Evolutionary conservation across 169 alveolate genomes (phyloP).

Genomic region (Eimeria acervulina): DNA sequence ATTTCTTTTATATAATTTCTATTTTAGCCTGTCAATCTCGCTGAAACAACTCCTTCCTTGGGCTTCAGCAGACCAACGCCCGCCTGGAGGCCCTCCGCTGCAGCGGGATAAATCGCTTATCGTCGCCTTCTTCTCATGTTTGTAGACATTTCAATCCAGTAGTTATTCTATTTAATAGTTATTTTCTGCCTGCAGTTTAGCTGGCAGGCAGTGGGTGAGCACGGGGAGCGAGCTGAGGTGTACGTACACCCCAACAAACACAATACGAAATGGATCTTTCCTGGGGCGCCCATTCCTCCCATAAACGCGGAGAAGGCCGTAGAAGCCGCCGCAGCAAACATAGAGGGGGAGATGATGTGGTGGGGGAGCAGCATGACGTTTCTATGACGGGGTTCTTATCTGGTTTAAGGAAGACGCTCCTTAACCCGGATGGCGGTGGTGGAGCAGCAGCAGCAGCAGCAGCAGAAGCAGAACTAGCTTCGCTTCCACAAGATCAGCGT

Average conservation of each 20-base stretch:
- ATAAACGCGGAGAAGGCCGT: background rate
- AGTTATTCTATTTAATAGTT: too few relatives aligned
- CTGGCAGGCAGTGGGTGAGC: too few relatives aligned
- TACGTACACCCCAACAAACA: background rate
- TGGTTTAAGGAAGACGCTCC: background rate
- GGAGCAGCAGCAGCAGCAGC: too few relatives aligned
- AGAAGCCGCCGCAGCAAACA: background rate
- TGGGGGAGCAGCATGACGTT: background rate
- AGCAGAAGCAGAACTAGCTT: background rate
- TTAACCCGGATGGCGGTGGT: background rate
- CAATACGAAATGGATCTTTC: background rate
- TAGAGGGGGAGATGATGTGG: background rate
- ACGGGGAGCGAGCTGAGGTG: background rate
- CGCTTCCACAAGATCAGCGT: background rate
- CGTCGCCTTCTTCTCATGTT: background rate
- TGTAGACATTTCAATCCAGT: background rate
- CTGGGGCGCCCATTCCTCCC: background rate
- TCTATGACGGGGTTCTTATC: constrained; percentile 54
- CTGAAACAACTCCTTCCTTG: background rate
- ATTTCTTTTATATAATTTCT: too few relatives aligned
- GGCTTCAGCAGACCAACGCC: background rate
- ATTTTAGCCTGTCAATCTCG: background rate
- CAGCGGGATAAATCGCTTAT: background rate
- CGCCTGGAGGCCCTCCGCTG: background rate
- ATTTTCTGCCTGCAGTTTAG: too few relatives aligned